phyloP scores from a whole-genome alignment of 1,139 yeast genomes.

The Meyerozyma guilliermondii region DNA sequence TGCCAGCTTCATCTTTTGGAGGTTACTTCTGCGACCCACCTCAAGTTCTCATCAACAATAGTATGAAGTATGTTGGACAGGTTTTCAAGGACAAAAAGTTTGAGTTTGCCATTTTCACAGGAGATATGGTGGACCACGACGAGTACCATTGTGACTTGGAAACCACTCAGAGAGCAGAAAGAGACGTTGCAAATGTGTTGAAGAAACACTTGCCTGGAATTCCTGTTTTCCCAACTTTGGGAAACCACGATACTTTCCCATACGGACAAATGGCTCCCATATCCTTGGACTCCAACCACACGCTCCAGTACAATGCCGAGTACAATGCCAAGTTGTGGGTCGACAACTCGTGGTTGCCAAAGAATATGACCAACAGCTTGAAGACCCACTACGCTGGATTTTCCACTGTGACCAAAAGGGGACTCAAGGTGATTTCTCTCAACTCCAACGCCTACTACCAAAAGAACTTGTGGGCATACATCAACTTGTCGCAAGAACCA shows the following conservation, averaged over 20 bases:
- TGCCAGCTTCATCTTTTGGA: slow-evolving; percentile 60
- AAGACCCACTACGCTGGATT: slow-evolving; percentile 57
- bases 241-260: slow-evolving; percentile 73
- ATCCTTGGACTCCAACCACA: slow-evolving; percentile 31
- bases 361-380: slow-evolving; percentile 16
- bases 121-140: slow-evolving; percentile 65
- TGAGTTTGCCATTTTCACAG: slow-evolving; percentile 64
- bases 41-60: slow-evolving; percentile 50
- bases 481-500: slow-evolving; percentile 46
- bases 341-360: slow-evolving; percentile 33
- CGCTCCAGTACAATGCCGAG: slow-evolving; percentile 57
- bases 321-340: slow-evolving; percentile 58
- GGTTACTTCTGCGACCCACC: slow-evolving; percentile 63
- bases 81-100: slow-evolving; percentile 30
- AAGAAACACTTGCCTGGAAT: slow-evolving; percentile 48
- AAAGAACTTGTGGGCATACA: slow-evolving; percentile 59
- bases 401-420: slow-evolving; percentile 49
- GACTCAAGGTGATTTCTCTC: slow-evolving; percentile 58
- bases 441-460: slow-evolving; percentile 66
- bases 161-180: slow-evolving; percentile 51
- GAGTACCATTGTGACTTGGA: slow-evolving; percentile 41
- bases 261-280: slow-evolving; percentile 63
- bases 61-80: slow-evolving; percentile 42
- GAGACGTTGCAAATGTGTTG: slow-evolving; percentile 45
- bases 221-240: slow-evolving; percentile 62